A percentile compares a stretch with the other conserved stretches of the same genome.
Evolutionary conservation across 176 grass and related monocot genomes (phyloP).

Genomic region (Calamus simplicifolius): DNA sequence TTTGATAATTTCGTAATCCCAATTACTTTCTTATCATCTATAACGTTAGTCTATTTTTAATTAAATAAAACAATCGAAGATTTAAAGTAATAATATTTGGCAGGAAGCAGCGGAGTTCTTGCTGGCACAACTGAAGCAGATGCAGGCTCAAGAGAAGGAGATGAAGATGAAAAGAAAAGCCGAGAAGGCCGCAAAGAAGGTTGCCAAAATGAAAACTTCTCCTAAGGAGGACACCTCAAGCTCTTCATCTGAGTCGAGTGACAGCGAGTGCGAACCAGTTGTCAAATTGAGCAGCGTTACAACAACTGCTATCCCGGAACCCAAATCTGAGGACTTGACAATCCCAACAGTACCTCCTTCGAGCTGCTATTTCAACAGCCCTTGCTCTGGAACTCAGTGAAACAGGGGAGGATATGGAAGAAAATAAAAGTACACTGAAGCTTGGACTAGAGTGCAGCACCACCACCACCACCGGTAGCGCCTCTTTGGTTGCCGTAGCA

Average conservation of each 20-base stretch:
- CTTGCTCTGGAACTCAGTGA: no score
- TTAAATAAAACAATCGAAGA: no score
- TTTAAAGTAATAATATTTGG: no score
- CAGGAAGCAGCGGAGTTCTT: constrained; percentile 61
- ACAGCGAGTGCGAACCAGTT: constrained; percentile 27
- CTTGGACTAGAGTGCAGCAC: not conserved
- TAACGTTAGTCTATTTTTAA: no score
- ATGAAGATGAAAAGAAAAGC: constrained; percentile 33
- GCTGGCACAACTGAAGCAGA: constrained; percentile 41
- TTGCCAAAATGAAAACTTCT: constrained; percentile 11
- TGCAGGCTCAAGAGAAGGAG: constrained; percentile 38
- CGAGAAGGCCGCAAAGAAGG: constrained; percentile 30
- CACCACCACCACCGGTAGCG: not conserved
- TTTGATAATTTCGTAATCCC: no score
- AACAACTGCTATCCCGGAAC: constrained; percentile 12
- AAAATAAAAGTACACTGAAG: not conserved
- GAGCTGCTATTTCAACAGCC: not conserved
- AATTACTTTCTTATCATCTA: no score
- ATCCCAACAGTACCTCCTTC: not conserved
- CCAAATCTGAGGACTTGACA: not conserved
- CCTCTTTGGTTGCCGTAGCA: not conserved
- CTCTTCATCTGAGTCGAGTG: constrained; percentile 38
- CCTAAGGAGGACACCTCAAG: not conserved
- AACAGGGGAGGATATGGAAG: no score
- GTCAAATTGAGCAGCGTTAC: constrained; percentile 22